A percentile compares a stretch with the other conserved stretches of the same genome.
phyloP scores from a whole-genome alignment of 2,329 filamentous ascomycete species.

The Tolypocladium amazonense region DNA sequence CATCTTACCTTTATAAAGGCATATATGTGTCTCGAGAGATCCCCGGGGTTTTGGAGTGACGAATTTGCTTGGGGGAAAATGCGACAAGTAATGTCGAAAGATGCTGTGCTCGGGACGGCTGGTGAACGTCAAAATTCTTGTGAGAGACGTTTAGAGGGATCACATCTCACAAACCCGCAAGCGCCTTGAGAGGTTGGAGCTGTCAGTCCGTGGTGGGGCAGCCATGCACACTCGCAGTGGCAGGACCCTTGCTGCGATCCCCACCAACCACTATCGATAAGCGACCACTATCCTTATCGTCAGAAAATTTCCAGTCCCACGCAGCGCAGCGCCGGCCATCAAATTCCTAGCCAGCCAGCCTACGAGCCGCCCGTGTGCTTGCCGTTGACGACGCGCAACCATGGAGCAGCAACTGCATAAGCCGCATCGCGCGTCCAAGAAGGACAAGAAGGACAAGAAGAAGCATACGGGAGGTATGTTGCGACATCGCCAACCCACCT shows the following conservation, averaged over 20 bases:
- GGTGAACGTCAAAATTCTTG: too few species aligned
- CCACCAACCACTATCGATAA: background rate
- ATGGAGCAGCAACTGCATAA: slow-evolving; percentile 82
- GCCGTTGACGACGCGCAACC: slow-evolving; percentile 4
- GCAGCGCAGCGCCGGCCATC: background rate
- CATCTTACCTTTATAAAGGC: background rate
- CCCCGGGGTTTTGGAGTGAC: background rate
- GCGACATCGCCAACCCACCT: background rate
- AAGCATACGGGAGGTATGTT: slow-evolving; percentile 48
- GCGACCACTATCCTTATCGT: background rate
- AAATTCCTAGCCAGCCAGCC: background rate
- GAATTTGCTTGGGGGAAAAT: background rate
- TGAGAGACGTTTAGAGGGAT: too few species aligned
- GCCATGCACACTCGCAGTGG: too few species aligned
- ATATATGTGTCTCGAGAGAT: background rate
- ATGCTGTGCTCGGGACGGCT: too few species aligned
- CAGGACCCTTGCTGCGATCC: background rate
- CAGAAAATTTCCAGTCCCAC: background rate
- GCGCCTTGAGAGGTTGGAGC: too few species aligned
- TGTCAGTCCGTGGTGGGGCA: too few species aligned
- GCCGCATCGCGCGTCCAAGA: slow-evolving; percentile 62
- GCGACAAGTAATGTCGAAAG: too few species aligned
- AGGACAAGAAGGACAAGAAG: slow-evolving; percentile 91
- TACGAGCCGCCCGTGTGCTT: background rate
- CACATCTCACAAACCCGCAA: too few species aligned